These are phyloP conservation scores for Malus hybrid DNA, from an alignment of 331 rosid species.

Conservation along the genomic window DNA sequence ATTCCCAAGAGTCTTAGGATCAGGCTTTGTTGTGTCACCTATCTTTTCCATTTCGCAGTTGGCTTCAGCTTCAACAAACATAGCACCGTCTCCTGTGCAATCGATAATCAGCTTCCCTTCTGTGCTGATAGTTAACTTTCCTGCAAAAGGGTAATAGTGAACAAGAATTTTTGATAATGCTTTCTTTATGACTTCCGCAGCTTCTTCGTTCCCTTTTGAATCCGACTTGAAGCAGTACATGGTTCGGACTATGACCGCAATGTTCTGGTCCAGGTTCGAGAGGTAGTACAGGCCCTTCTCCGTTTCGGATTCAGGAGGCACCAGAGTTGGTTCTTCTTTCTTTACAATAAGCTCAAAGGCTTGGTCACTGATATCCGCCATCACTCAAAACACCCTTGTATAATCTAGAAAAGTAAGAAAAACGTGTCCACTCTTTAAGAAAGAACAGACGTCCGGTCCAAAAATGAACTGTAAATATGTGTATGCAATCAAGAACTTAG, in stretches of 20 bases:
- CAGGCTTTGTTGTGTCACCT: constrained; percentile 61
- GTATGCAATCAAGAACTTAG: background rate
- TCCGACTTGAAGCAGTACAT: constrained; percentile 57
- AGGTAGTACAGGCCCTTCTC: constrained; percentile 56
- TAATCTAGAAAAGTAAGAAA: background rate
- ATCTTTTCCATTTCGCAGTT: constrained; percentile 37
- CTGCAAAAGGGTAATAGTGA: constrained; percentile 72
- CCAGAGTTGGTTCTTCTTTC: constrained; percentile 41
- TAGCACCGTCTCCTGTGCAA: constrained; percentile 66
- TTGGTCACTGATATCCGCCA: constrained; percentile 22
- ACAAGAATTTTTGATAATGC: constrained; percentile 70
- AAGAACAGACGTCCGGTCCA: background rate
- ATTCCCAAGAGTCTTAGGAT: constrained; percentile 53
- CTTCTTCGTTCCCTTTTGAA: constrained; percentile 54
- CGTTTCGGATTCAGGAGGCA: constrained; percentile 50
- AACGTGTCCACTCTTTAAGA: background rate
- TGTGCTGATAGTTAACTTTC: constrained; percentile 41
- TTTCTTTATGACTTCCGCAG: constrained; percentile 37
- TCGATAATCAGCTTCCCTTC: constrained; percentile 79
- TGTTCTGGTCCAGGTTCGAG: constrained; percentile 82
- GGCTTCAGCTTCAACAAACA: constrained; percentile 86
- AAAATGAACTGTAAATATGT: background rate
- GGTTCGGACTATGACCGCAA: constrained; percentile 61
- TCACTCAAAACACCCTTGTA: background rate
- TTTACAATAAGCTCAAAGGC: constrained; percentile 27